Evolutionary conservation across 148 eudicot genomes (phyloP), one percentile per base, ranked within the genome.

Genomic region (Rhododendron henanense): DNA sequence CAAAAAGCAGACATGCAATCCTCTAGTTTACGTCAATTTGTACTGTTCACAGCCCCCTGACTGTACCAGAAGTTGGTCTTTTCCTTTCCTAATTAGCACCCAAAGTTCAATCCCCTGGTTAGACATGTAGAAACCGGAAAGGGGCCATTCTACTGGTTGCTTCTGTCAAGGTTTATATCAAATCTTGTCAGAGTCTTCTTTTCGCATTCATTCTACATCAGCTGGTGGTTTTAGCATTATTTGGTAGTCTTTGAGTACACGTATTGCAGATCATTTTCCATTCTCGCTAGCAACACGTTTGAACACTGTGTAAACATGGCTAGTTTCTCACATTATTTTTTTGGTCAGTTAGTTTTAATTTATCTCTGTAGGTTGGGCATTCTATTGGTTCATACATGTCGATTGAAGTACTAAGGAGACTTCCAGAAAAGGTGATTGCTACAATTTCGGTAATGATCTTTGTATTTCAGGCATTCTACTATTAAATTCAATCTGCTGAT

Each of bases 361-460:
- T 45, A 51, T 83, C 84, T 91, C 78, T 86, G 87, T 85, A 96
- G 99, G 93, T 96, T 86, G 99, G 94, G 82, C 99, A 95, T 87
- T 96, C 99, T 69, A 92, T 96, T 88, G 99, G 99, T 77, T 89
- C 97, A 84, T 90, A 93, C 88, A 94, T 96, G 73, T 91, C 98
- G 82, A 85, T 94, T 48, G 98, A 95, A 88, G 85, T 93, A 59
- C 83, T 91, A 57, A 95, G 88, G 87, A 90, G 91, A 92, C 85
- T 67, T 85, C 89, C 93, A 23, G 69, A 89, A 45, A 94, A 94
- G 99, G 99, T 92, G 82, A 88, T 83, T 31, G 48, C 77, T 83
- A 48, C 71, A 18, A 21, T 75, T 87, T 47, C n/a, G 59, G 76
- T 9, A 25, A 51, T 39, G 47, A 37, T 57, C 35, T 69, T 39